Conservation (phyloP, 257 asterid species). For the Solanum ossicruentum region DNA sequence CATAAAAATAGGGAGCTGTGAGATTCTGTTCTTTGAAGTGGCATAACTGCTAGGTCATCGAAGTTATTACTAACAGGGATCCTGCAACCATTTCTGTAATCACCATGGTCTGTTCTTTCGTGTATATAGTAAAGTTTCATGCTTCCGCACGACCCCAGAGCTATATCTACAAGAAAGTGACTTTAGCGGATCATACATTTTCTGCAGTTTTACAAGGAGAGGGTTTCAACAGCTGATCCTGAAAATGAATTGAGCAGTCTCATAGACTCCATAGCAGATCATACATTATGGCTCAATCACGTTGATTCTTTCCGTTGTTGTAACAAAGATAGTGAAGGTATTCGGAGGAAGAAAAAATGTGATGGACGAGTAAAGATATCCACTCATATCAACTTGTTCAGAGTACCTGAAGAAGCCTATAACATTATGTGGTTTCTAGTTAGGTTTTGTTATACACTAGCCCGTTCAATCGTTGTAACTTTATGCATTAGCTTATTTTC, state of each 20-base stretch:
- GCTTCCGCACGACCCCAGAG: not conserved
- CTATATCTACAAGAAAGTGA: not conserved
- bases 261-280: not conserved
- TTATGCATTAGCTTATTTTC: not conserved
- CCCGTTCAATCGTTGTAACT: not conserved
- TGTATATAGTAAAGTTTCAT: not conserved
- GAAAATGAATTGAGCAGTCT: not conserved
- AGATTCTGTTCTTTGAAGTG: not conserved
- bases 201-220: not conserved
- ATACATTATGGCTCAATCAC: not conserved
- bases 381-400: not conserved
- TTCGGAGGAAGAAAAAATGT: not conserved
- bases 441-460: not conserved
- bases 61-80: not conserved
- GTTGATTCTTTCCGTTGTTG: not conserved
- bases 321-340: not conserved
- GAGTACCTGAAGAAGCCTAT: not conserved
- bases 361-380: not conserved
- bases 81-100: not conserved
- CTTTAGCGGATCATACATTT: not conserved
- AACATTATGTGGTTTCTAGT: not conserved
- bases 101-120: not conserved
- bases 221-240: not conserved
- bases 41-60: not conserved
- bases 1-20: not conserved